These are phyloP conservation scores for Daedaleopsis sinensis DNA, from an alignment of 768 basidiomycete genomes.

Conservation along the genomic window DNA sequence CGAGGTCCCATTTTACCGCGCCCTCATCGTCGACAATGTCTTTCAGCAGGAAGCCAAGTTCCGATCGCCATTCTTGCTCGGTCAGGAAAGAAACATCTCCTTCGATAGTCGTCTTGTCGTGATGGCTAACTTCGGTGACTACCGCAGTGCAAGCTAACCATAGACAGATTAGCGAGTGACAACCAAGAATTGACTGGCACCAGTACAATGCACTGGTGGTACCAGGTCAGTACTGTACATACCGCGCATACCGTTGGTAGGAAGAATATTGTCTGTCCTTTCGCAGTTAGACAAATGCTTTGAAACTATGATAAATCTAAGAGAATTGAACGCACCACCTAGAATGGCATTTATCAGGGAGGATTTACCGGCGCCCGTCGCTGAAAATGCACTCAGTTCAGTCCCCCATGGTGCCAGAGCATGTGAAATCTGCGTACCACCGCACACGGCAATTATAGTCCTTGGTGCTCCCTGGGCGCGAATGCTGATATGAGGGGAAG, in stretches of 20 bases:
- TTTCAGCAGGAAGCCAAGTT: slow-evolving; percentile 54
- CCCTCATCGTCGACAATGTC: slow-evolving; percentile 64
- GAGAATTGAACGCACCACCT: slow-evolving; percentile 49
- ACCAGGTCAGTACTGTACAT: neutral
- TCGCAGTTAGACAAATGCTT: too few relatives aligned
- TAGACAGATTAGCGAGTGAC: neutral
- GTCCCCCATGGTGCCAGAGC: neutral
- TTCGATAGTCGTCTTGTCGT: slow-evolving; percentile 55
- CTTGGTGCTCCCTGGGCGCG: slow-evolving; percentile 52
- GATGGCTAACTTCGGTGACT: slow-evolving; percentile 62
- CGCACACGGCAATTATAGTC: slow-evolving; percentile 67
- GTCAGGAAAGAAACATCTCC: slow-evolving; percentile 63
- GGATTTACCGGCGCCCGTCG: slow-evolving; percentile 64
- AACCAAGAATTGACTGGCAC: too few relatives aligned
- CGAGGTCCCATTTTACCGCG: slow-evolving; percentile 50
- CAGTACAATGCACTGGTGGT: neutral
- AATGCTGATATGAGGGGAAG: slow-evolving; percentile 41
- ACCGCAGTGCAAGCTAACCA: slow-evolving; percentile 63
- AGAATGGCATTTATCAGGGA: slow-evolving; percentile 63
- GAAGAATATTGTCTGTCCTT: slow-evolving; percentile 57
- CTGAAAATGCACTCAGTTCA: slow-evolving; percentile 34
- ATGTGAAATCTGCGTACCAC: slow-evolving; percentile 40
- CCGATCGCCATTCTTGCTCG: slow-evolving; percentile 57
- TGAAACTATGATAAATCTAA: too few relatives aligned
- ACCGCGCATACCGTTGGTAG: slow-evolving; percentile 70